phyloP scores from a whole-genome alignment of 208 protist genomes.

The Acanthamoeba polyphaga region DNA sequence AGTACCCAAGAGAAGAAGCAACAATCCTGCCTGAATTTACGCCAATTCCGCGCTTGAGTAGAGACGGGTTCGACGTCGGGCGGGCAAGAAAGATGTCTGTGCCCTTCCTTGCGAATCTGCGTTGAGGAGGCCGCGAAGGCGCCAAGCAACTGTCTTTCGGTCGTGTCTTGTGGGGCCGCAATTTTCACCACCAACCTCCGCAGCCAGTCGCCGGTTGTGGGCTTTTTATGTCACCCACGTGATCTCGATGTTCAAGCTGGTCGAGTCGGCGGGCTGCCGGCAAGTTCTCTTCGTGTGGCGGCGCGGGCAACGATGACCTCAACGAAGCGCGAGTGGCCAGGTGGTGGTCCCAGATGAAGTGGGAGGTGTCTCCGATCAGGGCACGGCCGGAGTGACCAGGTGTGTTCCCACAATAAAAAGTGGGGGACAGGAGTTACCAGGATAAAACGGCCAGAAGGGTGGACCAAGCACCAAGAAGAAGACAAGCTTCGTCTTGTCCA shows the following conservation, averaged over 20 bases:
- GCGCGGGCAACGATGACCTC: too few species aligned
- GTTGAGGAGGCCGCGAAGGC: background rate
- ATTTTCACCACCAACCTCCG: too few species aligned
- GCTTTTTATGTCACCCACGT: background rate
- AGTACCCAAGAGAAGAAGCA: background rate
- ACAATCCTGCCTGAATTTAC: background rate
- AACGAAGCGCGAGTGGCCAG: too few species aligned
- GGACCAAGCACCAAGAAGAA: background rate
- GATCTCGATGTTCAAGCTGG: background rate
- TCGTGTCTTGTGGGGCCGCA: too few species aligned
- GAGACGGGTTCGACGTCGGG: background rate
- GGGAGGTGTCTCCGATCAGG: too few species aligned
- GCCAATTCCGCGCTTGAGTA: background rate
- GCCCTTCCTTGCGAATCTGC: background rate
- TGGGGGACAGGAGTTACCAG: background rate
- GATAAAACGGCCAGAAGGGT: background rate
- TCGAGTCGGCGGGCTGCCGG: background rate
- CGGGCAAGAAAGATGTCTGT: background rate
- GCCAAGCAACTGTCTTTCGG: too few species aligned
- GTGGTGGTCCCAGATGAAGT: too few species aligned
- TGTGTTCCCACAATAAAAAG: background rate
- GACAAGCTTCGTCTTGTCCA: too few species aligned
- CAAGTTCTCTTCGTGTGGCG: background rate
- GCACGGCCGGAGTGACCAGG: too few species aligned
- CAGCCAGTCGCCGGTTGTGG: too few species aligned